Evolutionary conservation across 441 rosid genomes (phyloP).

Genomic region (Erodium moschatum): DNA sequence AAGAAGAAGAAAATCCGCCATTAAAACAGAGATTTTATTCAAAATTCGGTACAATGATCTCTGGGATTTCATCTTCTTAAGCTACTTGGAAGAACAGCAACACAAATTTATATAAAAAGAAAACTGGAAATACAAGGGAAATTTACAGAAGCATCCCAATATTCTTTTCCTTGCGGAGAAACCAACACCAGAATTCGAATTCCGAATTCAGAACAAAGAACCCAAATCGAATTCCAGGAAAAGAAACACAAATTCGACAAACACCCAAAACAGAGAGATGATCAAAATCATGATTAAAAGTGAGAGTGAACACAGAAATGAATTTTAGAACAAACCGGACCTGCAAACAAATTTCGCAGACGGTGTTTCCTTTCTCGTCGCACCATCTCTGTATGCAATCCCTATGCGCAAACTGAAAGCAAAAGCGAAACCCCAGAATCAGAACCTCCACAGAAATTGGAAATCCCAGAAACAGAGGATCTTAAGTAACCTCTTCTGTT

Average conservation of each 20-base stretch:
- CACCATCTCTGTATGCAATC: slow-evolving; percentile 97
- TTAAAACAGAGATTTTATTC: slow-evolving; percentile 3
- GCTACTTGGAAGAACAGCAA: no score
- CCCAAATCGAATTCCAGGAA: slow-evolving; percentile 3
- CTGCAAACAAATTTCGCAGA: slow-evolving; percentile 91
- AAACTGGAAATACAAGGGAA: background rate
- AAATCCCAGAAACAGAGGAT: background rate
- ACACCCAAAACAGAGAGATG: background rate
- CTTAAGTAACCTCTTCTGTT: background rate
- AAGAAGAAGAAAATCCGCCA: background rate
- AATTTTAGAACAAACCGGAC: slow-evolving; percentile 27
- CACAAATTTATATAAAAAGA: background rate
- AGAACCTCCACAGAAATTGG: background rate
- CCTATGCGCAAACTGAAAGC: slow-evolving; percentile 74
- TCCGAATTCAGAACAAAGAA: background rate
- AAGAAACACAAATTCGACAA: background rate
- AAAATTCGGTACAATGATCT: background rate
- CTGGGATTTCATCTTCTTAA: background rate
- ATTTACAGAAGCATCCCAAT: background rate
- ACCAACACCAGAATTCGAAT: background rate
- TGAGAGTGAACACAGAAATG: background rate
- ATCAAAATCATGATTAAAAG: background rate
- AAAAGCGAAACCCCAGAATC: background rate
- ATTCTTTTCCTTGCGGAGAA: background rate
- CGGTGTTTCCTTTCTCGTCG: slow-evolving; percentile 79